Conservation (phyloP, 164 flowering plant species). For the Piper betle region DNA sequence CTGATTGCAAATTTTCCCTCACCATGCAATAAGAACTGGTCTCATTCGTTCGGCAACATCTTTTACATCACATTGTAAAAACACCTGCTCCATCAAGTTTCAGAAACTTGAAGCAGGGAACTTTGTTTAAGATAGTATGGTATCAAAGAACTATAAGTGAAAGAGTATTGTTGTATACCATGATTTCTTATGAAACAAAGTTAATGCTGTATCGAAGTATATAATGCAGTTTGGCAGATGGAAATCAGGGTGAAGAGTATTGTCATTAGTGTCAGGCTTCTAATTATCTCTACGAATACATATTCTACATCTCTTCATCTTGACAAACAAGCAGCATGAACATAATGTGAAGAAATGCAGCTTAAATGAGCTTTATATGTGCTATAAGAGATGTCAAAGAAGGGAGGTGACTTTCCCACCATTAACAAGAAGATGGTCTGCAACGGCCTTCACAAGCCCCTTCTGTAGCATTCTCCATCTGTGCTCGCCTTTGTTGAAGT, state of each 20-base stretch:
- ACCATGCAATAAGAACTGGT: conserved; percentile 44
- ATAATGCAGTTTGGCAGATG: no score
- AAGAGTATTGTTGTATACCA: no score
- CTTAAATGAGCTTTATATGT: not conserved
- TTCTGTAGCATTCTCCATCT: conserved; percentile 89
- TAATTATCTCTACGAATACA: no score
- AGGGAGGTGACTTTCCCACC: conserved; percentile 48
- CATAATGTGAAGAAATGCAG: no score
- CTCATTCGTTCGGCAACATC: conserved; percentile 67
- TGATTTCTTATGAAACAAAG: no score
- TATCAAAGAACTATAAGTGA: no score
- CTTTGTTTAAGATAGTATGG: no score
- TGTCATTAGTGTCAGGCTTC: no score
- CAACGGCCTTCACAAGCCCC: conserved; percentile 65
- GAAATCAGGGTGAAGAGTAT: no score
- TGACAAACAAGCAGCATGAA: no score
- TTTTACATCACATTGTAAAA: conserved; percentile 76
- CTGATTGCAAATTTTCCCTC: conserved; percentile 37
- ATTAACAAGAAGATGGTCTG: conserved; percentile 39
- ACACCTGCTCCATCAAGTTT: conserved; percentile 30
- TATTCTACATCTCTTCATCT: no score
- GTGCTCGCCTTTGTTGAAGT: conserved; percentile 59
- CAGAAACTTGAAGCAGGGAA: not conserved
- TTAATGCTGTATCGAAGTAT: no score
- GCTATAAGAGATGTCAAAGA: not conserved